phyloP scores from a whole-genome alignment of 352 stramenopile species.

The Phytophthora brassicae region DNA sequence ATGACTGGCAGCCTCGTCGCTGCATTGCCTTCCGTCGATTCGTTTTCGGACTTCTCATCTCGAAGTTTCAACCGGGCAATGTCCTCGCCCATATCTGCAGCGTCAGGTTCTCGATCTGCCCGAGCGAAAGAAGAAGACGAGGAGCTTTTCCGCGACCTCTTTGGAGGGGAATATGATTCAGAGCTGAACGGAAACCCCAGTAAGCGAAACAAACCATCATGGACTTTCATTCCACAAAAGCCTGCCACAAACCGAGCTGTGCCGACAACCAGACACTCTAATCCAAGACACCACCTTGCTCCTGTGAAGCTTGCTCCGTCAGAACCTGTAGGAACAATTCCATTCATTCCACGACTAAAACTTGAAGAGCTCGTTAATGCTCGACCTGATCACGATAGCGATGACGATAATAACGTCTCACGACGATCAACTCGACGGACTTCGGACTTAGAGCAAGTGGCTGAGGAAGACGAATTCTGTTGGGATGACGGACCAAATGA shows the following conservation, averaged over 20 bases:
- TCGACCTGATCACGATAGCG: slow-evolving; percentile 24
- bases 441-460: slow-evolving; percentile 24
- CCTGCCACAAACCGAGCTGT: slow-evolving; percentile 1
- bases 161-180: slow-evolving; percentile 38
- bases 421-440: slow-evolving; percentile 1
- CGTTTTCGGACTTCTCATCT: slow-evolving; percentile 56
- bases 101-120: slow-evolving; percentile 2
- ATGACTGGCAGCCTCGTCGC: slow-evolving; percentile 28
- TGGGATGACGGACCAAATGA: slow-evolving; percentile 28
- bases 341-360: slow-evolving; percentile 43
- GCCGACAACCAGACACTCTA: slow-evolving; percentile 4
- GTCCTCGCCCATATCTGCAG: slow-evolving; percentile 25
- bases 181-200: not conserved
- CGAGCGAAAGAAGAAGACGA: slow-evolving; percentile 49
- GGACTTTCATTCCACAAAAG: slow-evolving; percentile 24
- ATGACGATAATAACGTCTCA: slow-evolving; percentile 14
- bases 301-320: slow-evolving; percentile 7
- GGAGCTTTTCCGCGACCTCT: slow-evolving; percentile 71
- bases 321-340: slow-evolving; percentile 8
- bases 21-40: slow-evolving; percentile 41
- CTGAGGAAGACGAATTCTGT: slow-evolving; percentile 21
- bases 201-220: not conserved
- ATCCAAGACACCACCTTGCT: slow-evolving; percentile 16
- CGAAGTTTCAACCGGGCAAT: slow-evolving; percentile 31
- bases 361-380: slow-evolving; percentile 52